Evolutionary conservation across 2,329 filamentous ascomycete genomes (phyloP).

Genomic region (Pseudogymnoascus sp.): DNA sequence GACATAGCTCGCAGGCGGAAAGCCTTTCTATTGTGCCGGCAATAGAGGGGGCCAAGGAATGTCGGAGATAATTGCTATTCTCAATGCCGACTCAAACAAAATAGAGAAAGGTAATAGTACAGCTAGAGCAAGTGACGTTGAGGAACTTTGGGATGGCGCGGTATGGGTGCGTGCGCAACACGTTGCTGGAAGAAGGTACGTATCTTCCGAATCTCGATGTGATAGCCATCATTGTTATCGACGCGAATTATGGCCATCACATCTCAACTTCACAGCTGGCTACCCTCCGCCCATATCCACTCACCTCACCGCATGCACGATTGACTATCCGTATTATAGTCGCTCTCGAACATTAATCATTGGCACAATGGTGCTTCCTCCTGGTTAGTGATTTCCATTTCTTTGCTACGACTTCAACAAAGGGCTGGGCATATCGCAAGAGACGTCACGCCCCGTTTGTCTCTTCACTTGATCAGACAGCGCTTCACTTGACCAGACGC

Average conservation of each 20-base stretch:
- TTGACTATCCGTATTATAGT: not conserved
- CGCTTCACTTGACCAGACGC: not conserved
- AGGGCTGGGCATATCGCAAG: not conserved
- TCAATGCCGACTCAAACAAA: conserved; percentile 1
- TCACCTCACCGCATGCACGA: not conserved
- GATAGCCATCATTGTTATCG: not conserved
- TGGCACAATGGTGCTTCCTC: conserved; percentile 19
- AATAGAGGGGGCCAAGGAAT: conserved; percentile 5
- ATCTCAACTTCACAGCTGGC: not conserved
- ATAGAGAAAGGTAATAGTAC: not conserved
- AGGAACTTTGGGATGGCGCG: not conserved
- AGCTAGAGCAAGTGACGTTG: not conserved
- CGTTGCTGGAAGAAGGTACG: not conserved
- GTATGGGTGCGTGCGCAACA: conserved; percentile 1
- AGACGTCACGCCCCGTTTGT: not conserved
- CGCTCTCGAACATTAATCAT: not conserved
- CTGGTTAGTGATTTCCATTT: conserved; percentile 17
- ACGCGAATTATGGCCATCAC: not conserved
- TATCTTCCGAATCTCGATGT: not conserved
- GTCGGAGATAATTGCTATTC: not conserved
- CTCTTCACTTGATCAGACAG: not conserved
- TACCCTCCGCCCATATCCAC: not conserved
- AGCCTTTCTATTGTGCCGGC: conserved; percentile 2
- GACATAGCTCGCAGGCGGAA: not conserved
- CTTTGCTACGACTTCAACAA: not conserved